Evolutionary conservation across 2,329 filamentous ascomycete species (phyloP).

Genomic region (Trichoderma hamatum): DNA sequence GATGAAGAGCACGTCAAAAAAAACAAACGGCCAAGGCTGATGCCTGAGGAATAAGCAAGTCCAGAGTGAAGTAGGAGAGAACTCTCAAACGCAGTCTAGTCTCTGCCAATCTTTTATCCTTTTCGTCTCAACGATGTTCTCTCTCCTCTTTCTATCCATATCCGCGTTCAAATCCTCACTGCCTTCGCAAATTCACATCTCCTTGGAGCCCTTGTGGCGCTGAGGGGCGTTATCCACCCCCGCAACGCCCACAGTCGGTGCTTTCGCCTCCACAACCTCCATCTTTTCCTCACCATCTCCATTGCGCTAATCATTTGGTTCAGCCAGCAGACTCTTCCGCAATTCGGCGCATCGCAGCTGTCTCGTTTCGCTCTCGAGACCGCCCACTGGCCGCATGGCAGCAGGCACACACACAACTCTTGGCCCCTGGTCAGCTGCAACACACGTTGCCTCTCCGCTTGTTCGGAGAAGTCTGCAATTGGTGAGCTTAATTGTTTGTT

Average conservation of each 20-base stretch:
- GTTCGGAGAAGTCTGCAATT: background rate
- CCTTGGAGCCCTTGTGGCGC: background rate
- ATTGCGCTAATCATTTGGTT: background rate
- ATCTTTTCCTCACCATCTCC: background rate
- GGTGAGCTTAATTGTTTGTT: conserved; percentile 17
- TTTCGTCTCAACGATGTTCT: background rate
- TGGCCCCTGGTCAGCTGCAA: background rate
- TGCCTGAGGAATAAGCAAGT: background rate
- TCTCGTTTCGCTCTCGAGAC: background rate
- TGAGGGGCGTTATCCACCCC: background rate
- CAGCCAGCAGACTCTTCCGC: background rate
- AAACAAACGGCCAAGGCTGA: background rate
- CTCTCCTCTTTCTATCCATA: background rate
- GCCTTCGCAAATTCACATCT: background rate
- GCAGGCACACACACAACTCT: background rate
- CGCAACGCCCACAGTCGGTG: background rate
- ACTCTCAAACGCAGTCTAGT: background rate
- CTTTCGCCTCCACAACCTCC: background rate
- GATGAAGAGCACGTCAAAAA: background rate
- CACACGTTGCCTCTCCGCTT: background rate
- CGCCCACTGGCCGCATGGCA: background rate
- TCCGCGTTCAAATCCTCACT: background rate
- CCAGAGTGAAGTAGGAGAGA: background rate
- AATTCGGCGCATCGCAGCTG: background rate
- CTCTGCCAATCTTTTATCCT: background rate